Base-by-base conservation (phyloP, 2,329 filamentous ascomycete genomes). In the Macroventuria anomochaeta region DNA sequence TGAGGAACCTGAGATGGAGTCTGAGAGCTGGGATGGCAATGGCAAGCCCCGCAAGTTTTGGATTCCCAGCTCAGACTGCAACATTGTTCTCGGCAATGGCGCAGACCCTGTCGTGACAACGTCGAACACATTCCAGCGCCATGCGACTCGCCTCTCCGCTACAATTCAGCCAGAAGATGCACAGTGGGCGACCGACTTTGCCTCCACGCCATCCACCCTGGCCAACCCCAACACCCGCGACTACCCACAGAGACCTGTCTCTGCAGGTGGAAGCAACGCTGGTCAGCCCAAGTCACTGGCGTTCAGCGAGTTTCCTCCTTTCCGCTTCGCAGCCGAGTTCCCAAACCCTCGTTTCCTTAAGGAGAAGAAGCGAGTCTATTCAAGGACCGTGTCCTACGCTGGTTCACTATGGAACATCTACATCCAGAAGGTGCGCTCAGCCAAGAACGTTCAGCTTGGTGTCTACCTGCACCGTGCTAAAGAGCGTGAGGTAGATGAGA, bases 361-460 rank as follows among this genome's bases (percentile, higher is more conserved):
- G 53, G 83, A 85, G 63, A 83, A 82, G 72, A 85, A 84, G 65
- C 75, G 83, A 0, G 80, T 85, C 7, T 85, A 85, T 64, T 83
- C 80, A 10, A 78, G 81, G 26, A 85, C 83, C 2, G 81, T 85
- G 5, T 85, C 83, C 62, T 85, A 85, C 55, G 82, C 82, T 3
- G 83, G 83, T 2, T 81, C 78, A 15, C 70, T 84, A 13, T 85
- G 83, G 83, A 85, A 85, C 59, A 81, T 85, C n/a, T 85, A 85
- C 65, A 84, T 85, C 10, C 83, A 85, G 61, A 83, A 84, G 55
- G 80, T 84, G 2, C 77, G 80, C 7, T 81, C 80, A 0, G 76
- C 77, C 2, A 83, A 83, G 58, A 81, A 78, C 46, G 80, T 82
- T 10, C 83, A 85, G 61, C 75, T 85, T 1, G 83, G 83, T 12